These are phyloP conservation scores for Fagopyrum esculentum DNA, from an alignment of 148 eudicot genomes.

Conservation along the genomic window DNA sequence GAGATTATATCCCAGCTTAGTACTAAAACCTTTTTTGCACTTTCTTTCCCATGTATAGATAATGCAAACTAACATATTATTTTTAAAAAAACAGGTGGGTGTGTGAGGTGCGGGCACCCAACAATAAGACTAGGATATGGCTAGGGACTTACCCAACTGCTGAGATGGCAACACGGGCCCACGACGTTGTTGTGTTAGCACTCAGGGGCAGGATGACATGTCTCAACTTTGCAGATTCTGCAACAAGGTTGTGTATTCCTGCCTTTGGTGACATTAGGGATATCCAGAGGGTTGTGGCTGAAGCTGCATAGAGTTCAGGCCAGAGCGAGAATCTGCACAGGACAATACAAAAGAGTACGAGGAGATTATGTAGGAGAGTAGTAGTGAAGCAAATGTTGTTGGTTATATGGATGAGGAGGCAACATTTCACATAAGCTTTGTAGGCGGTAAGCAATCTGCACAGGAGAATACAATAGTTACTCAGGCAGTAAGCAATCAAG, in stretches of 20 bases:
- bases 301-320: constrained; percentile 7
- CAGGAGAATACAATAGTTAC: too few species aligned
- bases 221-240: constrained; percentile 16
- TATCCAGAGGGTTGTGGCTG: constrained; percentile 12
- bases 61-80: too few species aligned
- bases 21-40: too few species aligned
- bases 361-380: neutral
- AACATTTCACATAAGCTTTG: too few species aligned
- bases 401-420: constrained; percentile 3
- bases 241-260: neutral
- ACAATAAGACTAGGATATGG: constrained; percentile 18
- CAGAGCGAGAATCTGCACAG: neutral
- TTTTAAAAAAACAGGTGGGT: too few species aligned
- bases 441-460: too few species aligned
- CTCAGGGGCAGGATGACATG: too few species aligned
- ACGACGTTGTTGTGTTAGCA: constrained; percentile 39
- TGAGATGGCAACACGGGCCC: constrained; percentile 40
- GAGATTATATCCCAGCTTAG: too few species aligned
- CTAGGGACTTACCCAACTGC: constrained; percentile 16
- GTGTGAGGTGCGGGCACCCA: constrained; percentile 19
- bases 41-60: too few species aligned
- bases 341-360: neutral
- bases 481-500: too few species aligned
- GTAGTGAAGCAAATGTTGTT: too few species aligned
- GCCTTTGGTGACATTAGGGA: constrained; percentile 4